Percentiles rank a stretch among this genome's conserved stretches.
Conservation (phyloP, 2,329 filamentous ascomycete genomes). For the Penicillium corylophilum region DNA sequence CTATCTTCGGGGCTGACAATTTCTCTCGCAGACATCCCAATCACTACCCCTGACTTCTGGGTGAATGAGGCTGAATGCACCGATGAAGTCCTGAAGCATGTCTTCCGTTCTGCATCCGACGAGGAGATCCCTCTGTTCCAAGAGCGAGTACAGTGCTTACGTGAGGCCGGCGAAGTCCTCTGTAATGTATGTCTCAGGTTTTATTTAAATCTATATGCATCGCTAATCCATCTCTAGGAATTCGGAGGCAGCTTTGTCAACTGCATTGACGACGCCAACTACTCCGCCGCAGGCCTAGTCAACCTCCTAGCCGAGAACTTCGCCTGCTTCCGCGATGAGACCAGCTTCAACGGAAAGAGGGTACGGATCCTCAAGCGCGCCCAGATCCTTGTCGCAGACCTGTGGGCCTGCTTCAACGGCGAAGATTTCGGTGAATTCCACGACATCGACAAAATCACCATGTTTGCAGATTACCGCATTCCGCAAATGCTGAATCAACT, state of each 20-base stretch:
- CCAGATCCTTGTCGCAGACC: slow-evolving; percentile 91
- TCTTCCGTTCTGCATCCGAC: slow-evolving; percentile 83
- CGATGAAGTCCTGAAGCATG: slow-evolving; percentile 67
- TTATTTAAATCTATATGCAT: neutral
- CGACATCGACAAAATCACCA: slow-evolving; percentile 94
- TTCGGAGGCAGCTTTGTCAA: slow-evolving; percentile 73
- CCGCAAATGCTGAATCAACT: slow-evolving; percentile 87
- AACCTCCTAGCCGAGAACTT: slow-evolving; percentile 83
- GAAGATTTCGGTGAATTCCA: slow-evolving; percentile 74
- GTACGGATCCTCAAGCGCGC: slow-evolving; percentile 90
- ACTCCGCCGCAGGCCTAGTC: slow-evolving; percentile 80
- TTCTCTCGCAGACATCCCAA: slow-evolving; percentile 66
- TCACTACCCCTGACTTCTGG: slow-evolving; percentile 89
- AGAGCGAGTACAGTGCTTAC: slow-evolving; percentile 73
- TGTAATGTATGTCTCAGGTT: slow-evolving; percentile 59
- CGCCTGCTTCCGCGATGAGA: slow-evolving; percentile 80
- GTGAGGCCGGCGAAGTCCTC: slow-evolving; percentile 78
- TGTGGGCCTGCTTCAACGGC: slow-evolving; percentile 94
- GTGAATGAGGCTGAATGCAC: slow-evolving; percentile 72
- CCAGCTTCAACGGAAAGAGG: slow-evolving; percentile 68
- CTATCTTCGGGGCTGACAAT: neutral
- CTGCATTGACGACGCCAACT: slow-evolving; percentile 69
- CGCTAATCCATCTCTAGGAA: slow-evolving; percentile 50
- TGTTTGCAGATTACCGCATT: slow-evolving; percentile 97
- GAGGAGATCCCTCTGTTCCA: slow-evolving; percentile 83